phyloP scores from a whole-genome alignment of 2,329 filamentous ascomycete genomes.

The Clonostachys rhizophaga region DNA sequence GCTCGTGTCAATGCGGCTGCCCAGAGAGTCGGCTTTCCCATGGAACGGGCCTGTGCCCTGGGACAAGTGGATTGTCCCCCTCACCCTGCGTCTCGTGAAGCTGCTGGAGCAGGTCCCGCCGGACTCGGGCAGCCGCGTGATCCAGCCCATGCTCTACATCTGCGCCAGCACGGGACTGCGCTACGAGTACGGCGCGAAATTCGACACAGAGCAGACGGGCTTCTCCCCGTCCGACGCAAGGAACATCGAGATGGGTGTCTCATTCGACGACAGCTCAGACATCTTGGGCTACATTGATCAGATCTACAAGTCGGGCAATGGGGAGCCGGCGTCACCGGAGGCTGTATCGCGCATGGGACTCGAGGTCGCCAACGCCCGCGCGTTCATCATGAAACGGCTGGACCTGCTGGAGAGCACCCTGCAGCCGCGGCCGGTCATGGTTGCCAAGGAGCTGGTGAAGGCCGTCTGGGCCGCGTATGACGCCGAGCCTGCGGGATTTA shows the following conservation, averaged over 20 bases:
- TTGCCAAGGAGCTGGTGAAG: constrained; percentile 33
- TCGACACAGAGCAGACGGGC: too few relatives aligned
- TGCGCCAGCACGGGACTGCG: constrained; percentile 26
- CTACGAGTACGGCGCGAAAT: constrained; percentile 4
- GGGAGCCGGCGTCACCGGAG: constrained; percentile 7
- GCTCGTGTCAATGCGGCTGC: constrained; percentile 19
- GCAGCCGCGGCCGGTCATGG: constrained; percentile 32
- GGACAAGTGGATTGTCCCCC: constrained; percentile 28
- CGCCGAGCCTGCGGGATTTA: constrained; percentile 19
- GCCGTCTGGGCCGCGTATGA: constrained; percentile 35
- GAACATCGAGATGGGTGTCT: too few relatives aligned
- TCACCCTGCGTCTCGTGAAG: constrained; percentile 22
- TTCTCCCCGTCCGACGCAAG: too few relatives aligned
- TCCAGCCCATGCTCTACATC: constrained; percentile 29
- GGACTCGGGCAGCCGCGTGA: constrained; percentile 24
- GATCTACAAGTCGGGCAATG: not conserved
- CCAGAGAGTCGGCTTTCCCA: constrained; percentile 6
- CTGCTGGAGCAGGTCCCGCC: constrained; percentile 25
- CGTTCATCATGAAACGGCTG: constrained; percentile 29
- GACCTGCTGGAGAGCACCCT: constrained; percentile 29
- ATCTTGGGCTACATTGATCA: constrained; percentile 6
- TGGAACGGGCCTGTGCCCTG: constrained; percentile 15
- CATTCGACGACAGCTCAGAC: not conserved
- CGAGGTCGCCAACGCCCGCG: constrained; percentile 28
- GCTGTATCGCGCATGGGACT: constrained; percentile 13